Evolutionary conservation across 495 filamentous ascomycete genomes (phyloP).

Genomic region (Aspergillus haitiensis): DNA sequence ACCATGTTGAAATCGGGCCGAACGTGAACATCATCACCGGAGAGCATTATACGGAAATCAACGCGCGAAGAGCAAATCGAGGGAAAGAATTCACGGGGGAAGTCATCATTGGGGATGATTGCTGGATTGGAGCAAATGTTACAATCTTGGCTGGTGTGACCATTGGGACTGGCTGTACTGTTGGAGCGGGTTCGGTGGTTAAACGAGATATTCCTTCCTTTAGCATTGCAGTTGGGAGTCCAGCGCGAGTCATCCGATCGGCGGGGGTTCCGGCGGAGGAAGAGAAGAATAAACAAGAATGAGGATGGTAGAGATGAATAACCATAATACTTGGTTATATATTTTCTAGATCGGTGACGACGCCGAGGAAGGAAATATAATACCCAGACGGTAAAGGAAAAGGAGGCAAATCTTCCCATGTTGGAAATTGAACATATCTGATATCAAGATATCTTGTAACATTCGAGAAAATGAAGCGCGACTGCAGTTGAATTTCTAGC

Average conservation of each 20-base stretch:
- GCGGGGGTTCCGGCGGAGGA: no score
- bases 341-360: no score
- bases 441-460: no score
- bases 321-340: no score
- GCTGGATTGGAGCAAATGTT: neutral
- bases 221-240: neutral
- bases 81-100: conserved; percentile 38
- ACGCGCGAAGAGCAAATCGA: conserved; percentile 31
- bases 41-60: conserved; percentile 47
- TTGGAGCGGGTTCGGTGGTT: neutral
- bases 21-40: conserved; percentile 46
- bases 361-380: no score
- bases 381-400: no score
- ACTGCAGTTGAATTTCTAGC: no score
- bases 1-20: conserved; percentile 45
- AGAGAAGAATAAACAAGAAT: no score
- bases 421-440: no score
- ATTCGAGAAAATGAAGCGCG: no score
- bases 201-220: neutral
- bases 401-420: no score
- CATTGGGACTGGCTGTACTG: neutral
- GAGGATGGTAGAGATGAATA: no score
- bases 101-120: conserved; percentile 46
- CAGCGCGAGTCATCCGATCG: neutral
- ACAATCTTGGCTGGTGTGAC: neutral